Evolutionary conservation across 805 yeast species (phyloP).

Genomic region (Ogataea allantospora): DNA sequence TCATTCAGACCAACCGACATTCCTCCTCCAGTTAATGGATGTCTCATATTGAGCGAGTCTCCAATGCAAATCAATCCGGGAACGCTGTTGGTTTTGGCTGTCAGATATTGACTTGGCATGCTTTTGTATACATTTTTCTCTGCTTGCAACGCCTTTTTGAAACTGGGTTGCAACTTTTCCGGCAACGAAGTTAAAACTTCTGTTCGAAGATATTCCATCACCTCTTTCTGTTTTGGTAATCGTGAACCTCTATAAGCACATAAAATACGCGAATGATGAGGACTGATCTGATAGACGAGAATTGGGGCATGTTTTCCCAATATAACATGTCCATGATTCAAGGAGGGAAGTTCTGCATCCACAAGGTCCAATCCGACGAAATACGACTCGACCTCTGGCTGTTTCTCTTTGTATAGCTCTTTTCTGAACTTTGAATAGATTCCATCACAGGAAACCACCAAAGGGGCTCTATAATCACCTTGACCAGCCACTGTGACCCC

Average conservation of each 20-base stretch:
- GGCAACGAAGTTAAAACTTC: slow-evolving; percentile 74
- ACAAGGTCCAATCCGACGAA: slow-evolving; percentile 80
- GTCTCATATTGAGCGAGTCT: slow-evolving; percentile 96
- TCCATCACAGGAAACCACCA: slow-evolving; percentile 87
- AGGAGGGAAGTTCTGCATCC: slow-evolving; percentile 72
- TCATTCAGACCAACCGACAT: slow-evolving; percentile 97
- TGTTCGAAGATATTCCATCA: slow-evolving; percentile 55
- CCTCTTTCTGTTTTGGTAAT: slow-evolving; percentile 62
- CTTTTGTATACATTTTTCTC: slow-evolving; percentile 58
- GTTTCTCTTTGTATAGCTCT: slow-evolving; percentile 56
- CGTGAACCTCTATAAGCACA: slow-evolving; percentile 79
- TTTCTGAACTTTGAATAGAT: slow-evolving; percentile 90
- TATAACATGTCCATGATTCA: slow-evolving; percentile 84
- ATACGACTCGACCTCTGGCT: slow-evolving; percentile 74
- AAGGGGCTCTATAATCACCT: slow-evolving; percentile 50
- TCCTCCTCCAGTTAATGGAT: slow-evolving; percentile 98
- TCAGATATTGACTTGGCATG: slow-evolving; percentile 92
- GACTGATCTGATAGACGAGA: slow-evolving; percentile 81
- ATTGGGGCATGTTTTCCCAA: slow-evolving; percentile 86
- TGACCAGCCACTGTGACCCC: slow-evolving; percentile 68
- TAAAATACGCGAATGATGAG: slow-evolving; percentile 78
- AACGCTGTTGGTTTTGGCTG: slow-evolving; percentile 68
- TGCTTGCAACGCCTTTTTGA: slow-evolving; percentile 54
- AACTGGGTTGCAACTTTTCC: slow-evolving; percentile 58
- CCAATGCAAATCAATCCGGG: slow-evolving; percentile 84